A percentile compares a stretch with the other conserved stretches of the same genome.
phyloP scores from a whole-genome alignment of 768 basidiomycete genomes.

The Termitomyces heimii region DNA sequence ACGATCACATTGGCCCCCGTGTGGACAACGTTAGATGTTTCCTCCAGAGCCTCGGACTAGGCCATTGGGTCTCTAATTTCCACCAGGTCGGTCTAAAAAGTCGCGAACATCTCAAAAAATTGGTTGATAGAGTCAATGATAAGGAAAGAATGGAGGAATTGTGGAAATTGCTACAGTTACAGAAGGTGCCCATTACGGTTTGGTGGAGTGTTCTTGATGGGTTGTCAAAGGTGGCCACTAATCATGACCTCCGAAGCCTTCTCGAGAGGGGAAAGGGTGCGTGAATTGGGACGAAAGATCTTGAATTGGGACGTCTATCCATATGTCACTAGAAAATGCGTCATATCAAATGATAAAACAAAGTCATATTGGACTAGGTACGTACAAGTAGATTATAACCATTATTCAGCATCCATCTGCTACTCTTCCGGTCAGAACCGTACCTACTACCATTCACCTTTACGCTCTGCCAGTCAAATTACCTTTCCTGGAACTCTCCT shows the following conservation, averaged over 20 bases:
- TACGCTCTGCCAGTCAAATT: neutral
- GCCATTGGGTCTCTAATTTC: neutral
- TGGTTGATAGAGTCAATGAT: neutral
- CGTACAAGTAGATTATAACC: neutral
- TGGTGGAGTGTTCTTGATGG: constrained; percentile 5
- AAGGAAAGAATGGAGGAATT: constrained; percentile 1
- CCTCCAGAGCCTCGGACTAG: neutral
- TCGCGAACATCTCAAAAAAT: neutral
- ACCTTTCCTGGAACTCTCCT: no score
- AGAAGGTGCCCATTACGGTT: constrained; percentile 1
- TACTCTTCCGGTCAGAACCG: neutral
- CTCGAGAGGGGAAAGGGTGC: neutral
- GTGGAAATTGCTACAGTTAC: constrained; percentile 2
- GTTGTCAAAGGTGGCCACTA: neutral
- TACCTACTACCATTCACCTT: neutral
- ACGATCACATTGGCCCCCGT: neutral
- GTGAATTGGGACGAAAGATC: neutral
- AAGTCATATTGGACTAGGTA: neutral
- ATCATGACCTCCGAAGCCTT: neutral
- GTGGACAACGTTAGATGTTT: neutral
- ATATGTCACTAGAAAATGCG: neutral
- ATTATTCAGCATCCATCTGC: no score
- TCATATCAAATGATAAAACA: neutral
- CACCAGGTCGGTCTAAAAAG: neutral
- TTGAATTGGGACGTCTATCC: neutral